Conservation (phyloP, 2,329 filamentous ascomycete species). For the Nemania serpens region DNA sequence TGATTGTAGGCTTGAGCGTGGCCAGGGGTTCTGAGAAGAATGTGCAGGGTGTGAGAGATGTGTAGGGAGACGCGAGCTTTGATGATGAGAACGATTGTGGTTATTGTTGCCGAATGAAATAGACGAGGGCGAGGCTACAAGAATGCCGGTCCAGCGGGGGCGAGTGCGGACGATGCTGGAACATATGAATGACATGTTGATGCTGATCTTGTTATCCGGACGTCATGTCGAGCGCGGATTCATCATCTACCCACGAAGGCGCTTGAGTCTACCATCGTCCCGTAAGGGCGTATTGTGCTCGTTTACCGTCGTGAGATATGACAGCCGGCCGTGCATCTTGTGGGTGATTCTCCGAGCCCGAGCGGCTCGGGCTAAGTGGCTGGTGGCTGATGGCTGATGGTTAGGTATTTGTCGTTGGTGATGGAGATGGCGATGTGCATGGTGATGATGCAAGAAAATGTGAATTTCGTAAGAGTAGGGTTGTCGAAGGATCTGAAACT, state of each 20-base stretch:
- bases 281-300: not conserved
- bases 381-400: not conserved
- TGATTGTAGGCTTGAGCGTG: not conserved
- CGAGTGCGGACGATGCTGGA: not conserved
- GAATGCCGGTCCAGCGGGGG: not conserved
- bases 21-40: not conserved
- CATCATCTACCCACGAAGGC: not conserved
- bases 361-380: not conserved
- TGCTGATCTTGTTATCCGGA: conserved; percentile 6
- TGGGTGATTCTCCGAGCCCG: conserved; percentile 12
- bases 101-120: not conserved
- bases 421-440: not conserved
- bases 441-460: too few relatives aligned
- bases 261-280: not conserved
- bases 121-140: not conserved
- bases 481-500: too few relatives aligned
- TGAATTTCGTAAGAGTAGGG: too few relatives aligned
- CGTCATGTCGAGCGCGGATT: not conserved
- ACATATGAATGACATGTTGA: conserved; percentile 9
- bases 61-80: not conserved
- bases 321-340: not conserved
- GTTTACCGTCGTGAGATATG: not conserved
- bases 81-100: not conserved
- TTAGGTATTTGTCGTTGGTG: not conserved
- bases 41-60: not conserved